Conservation (phyloP, 768 basidiomycete genomes). For the Pleurotus djamor region DNA sequence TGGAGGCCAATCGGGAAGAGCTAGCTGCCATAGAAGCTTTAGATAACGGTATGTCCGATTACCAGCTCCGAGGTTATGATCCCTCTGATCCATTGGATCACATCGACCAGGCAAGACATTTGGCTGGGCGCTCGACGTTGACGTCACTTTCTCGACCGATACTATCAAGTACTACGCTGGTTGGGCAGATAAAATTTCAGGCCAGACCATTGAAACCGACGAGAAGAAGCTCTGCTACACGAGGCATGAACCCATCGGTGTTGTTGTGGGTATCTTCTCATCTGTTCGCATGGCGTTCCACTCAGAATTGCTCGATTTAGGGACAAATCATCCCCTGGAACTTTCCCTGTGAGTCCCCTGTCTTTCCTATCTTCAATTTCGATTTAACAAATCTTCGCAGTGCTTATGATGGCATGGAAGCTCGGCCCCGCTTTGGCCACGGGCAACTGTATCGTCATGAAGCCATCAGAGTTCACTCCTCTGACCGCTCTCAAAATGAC, state of each 20-base stretch:
- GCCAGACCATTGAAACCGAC: slow-evolving; percentile 39
- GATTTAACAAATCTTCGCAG: slow-evolving; percentile 15
- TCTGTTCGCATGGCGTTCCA: slow-evolving; percentile 30
- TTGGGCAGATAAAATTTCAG: slow-evolving; percentile 49
- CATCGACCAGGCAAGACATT: slow-evolving; percentile 48
- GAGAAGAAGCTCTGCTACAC: slow-evolving; percentile 56
- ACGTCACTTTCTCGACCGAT: slow-evolving; percentile 39
- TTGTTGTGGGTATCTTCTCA: slow-evolving; percentile 24
- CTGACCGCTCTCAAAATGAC: slow-evolving; percentile 50
- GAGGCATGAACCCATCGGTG: slow-evolving; percentile 58
- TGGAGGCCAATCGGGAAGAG: slow-evolving; percentile 54
- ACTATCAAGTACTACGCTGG: slow-evolving; percentile 52
- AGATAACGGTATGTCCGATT: slow-evolving; percentile 47
- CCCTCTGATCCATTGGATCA: neutral
- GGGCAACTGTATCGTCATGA: slow-evolving; percentile 77
- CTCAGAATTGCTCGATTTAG: slow-evolving; percentile 29
- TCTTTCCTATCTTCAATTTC: slow-evolving; percentile 11
- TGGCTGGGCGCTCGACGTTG: slow-evolving; percentile 40
- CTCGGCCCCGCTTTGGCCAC: slow-evolving; percentile 81
- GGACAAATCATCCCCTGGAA: slow-evolving; percentile 56
- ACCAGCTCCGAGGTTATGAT: neutral
- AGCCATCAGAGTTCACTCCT: slow-evolving; percentile 77
- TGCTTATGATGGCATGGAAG: slow-evolving; percentile 73
- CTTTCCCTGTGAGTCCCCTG: slow-evolving; percentile 42
- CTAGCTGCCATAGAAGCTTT: slow-evolving; percentile 66